These are phyloP conservation scores for Laetiporus sulphureus DNA, from an alignment of 1,284 basidiomycete genomes.

Conservation along the genomic window DNA sequence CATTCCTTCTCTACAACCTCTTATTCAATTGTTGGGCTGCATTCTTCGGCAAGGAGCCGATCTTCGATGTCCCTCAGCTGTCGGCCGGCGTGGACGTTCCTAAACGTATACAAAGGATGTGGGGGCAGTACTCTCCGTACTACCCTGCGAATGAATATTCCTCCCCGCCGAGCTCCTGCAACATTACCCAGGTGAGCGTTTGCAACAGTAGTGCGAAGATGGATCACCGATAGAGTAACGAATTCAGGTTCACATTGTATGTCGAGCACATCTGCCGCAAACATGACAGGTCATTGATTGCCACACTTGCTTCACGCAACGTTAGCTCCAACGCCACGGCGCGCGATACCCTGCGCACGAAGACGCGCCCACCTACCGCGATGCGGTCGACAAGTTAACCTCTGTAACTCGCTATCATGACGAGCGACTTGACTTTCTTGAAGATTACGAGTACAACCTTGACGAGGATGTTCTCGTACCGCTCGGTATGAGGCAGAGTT, in stretches of 20 bases:
- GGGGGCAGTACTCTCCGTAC: constrained; percentile 60
- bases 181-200: constrained; percentile 42
- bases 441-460: constrained; percentile 54
- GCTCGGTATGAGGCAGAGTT: constrained; percentile 68
- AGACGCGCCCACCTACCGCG: constrained; percentile 27
- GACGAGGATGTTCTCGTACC: constrained; percentile 56
- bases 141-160: constrained; percentile 40
- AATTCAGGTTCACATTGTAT: neutral
- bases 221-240: neutral
- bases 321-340: constrained; percentile 78
- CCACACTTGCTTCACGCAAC: neutral
- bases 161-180: constrained; percentile 41
- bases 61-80: too few relatives aligned
- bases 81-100: too few relatives aligned
- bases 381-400: constrained; percentile 37
- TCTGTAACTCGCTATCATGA: constrained; percentile 37
- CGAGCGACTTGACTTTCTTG: constrained; percentile 53
- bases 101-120: constrained; percentile 27
- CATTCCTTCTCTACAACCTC: too few relatives aligned
- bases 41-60: too few relatives aligned
- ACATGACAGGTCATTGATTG: neutral
- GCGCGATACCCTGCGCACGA: constrained; percentile 67
- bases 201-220: neutral
- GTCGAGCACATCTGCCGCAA: neutral
- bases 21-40: too few relatives aligned